Evolutionary conservation across 257 asterid genomes (phyloP).

Genomic region (Jacaranda mimosifolia): DNA sequence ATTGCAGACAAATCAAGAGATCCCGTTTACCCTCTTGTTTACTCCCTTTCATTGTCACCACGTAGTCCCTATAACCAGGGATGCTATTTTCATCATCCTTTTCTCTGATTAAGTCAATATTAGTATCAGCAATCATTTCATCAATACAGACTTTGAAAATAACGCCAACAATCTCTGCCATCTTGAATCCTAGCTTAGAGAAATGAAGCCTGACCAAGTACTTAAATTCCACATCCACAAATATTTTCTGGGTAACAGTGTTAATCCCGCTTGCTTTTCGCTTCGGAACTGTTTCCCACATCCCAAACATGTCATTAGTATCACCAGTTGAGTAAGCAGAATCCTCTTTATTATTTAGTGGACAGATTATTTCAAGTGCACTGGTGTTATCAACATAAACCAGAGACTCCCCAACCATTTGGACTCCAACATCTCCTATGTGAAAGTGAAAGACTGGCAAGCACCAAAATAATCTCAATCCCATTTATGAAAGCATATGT

Average conservation of each 20-base stretch:
- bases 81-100: conserved; percentile 17
- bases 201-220: conserved; percentile 53
- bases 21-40: too few relatives aligned
- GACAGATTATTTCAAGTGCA: conserved; percentile 47
- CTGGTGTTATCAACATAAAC: conserved; percentile 49
- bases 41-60: too few relatives aligned
- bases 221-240: conserved; percentile 52
- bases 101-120: conserved; percentile 42
- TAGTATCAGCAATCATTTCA: conserved; percentile 38
- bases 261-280: conserved; percentile 21
- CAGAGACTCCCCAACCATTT: conserved; percentile 21
- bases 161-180: conserved; percentile 34
- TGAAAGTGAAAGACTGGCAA: not conserved
- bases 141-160: conserved; percentile 40
- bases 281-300: conserved; percentile 34
- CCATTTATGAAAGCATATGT: conserved; percentile 30
- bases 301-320: conserved; percentile 37
- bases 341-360: conserved; percentile 40
- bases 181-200: conserved; percentile 27
- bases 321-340: conserved; percentile 41
- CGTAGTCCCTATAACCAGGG: too few relatives aligned
- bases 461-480: conserved; percentile 19
- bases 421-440: not conserved
- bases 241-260: conserved; percentile 41
- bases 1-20: too few relatives aligned